Evolutionary conservation across 192 early-diverging fungal genomes (phyloP), one percentile per base, ranked within the genome.

Genomic region (Entrophospora sp.): DNA sequence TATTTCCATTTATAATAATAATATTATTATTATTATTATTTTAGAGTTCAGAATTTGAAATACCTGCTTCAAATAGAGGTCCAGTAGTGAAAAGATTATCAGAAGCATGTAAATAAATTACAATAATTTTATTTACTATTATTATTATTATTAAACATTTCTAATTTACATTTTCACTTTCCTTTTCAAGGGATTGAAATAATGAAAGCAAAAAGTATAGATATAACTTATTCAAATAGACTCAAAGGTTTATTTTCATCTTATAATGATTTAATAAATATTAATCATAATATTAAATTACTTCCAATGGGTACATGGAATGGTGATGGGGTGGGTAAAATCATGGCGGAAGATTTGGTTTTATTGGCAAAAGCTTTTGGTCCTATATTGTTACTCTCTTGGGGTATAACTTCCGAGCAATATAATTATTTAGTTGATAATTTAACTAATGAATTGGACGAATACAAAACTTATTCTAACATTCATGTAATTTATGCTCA

Each of bases 1-100:
- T n/a, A n/a, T n/a, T n/a, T n/a, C n/a, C n/a, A n/a, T n/a, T n/a
- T n/a, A n/a, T n/a, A n/a, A n/a, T n/a, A n/a, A n/a, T n/a, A n/a
- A n/a, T 66, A 18, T 16, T 16, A 45, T 16, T n/a, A n/a, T n/a
- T 18, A n/a, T 16, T 1, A 16, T 45, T 5, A 45, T 1, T 45
- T 1, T 46, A 57, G 34, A 36, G 55, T 57, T 30, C 34, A 12
- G 55, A 57, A 57, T 57, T 57, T 36, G 31, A 36, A 24, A 57
- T 57, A 24, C 55, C 55, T 2, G 55, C 18, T 36, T 1, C 37
- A 16, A 32, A 37, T 16, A 8, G n/a, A 4, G 55, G 55, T 20
- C n/a, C 31, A 1, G 20, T 37, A 3, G 10, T 34, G 13, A 30
- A 34, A 18, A n/a, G 34, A 24, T 22, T 57, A 0, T 2, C 4